phyloP scores from a whole-genome alignment of 2,329 filamentous ascomycete species.

The Macrophomina phaseolina region DNA sequence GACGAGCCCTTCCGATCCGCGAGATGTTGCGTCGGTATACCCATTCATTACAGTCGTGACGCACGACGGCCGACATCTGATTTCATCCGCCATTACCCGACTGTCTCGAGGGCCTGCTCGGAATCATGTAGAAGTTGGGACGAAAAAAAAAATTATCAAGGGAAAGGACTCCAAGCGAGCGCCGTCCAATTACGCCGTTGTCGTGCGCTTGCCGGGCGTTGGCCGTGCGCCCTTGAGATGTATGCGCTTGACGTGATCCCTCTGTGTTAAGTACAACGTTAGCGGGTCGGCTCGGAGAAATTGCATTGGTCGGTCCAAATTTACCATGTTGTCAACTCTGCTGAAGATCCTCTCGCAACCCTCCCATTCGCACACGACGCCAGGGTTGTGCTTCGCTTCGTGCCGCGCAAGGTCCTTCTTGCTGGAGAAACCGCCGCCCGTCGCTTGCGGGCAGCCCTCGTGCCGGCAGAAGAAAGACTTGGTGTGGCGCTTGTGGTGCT shows the following conservation, averaged over 20 bases:
- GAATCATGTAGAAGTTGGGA: background rate
- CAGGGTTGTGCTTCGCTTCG: slow-evolving; percentile 67
- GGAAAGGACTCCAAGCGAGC: background rate
- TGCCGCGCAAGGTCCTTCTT: slow-evolving; percentile 67
- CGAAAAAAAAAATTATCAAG: background rate
- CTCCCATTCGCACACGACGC: slow-evolving; percentile 63
- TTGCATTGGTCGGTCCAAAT: slow-evolving; percentile 29
- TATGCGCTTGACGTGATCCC: slow-evolving; percentile 49
- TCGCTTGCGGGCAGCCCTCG: slow-evolving; percentile 62
- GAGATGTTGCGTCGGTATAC: slow-evolving; percentile 22
- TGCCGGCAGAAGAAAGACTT: slow-evolving; percentile 67
- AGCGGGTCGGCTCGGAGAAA: background rate
- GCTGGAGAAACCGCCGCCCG: slow-evolving; percentile 64
- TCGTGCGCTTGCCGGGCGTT: slow-evolving; percentile 25
- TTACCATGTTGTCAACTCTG: slow-evolving; percentile 67
- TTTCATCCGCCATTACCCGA: slow-evolving; percentile 26
- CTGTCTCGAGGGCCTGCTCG: slow-evolving; percentile 22
- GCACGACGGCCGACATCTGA: slow-evolving; percentile 23
- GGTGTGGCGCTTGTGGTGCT: slow-evolving; percentile 67
- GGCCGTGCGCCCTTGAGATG: slow-evolving; percentile 39
- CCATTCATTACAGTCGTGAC: slow-evolving; percentile 26
- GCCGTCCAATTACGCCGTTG: slow-evolving; percentile 11
- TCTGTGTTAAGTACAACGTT: slow-evolving; percentile 32
- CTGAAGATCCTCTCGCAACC: slow-evolving; percentile 65
- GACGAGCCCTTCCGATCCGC: slow-evolving; percentile 2